Evolutionary conservation across 768 basidiomycete species (phyloP), one percentile per base, ranked within the genome.

Genomic region (Phlebiopsis gigantea): DNA sequence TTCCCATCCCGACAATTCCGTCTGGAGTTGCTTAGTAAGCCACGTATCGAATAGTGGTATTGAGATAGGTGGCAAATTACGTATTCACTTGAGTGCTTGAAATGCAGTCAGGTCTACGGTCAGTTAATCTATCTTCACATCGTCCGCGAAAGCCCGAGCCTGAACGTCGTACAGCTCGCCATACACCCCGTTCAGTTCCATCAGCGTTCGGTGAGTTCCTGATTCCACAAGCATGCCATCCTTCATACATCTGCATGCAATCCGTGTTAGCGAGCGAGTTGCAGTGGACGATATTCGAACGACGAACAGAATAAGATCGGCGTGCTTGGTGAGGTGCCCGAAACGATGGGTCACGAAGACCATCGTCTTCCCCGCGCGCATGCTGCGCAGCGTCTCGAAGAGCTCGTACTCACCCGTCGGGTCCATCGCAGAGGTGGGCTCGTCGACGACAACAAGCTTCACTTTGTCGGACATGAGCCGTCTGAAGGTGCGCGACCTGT

Each of bases 271-370:
- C 4, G 14, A 22, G 19, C 28, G 12, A 9, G 28, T 5, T 4
- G 22, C 1, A 48, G 12, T 22, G 9, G 14, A 7, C 25, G 10
- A 48, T 28, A 45, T 22, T 6, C 17, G 17, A 8, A 44, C 9
- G 34, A 68, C 79, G 48, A 59, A 83, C 82, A 85, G 57, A 55
- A 83, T 78, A 1, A 73, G 63, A 64, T 83, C 79, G 1, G 80
- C 83, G 14, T 42, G 41, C 46, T 72, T 75, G 0, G 74, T 79
- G 17, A 83, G 69, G 51, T 77, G 73, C 1, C 76, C 76, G 57
- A 82, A 81, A 1, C 79, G 73, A 61, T 86, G 84, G 0, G 79
- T 80, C 6, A 83, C 79, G 41, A 82, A 74, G 15, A 86, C 68
- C 66, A 80, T 73, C 0, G 82, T 85, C 67, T 77, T 82, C 0